phyloP scores from a whole-genome alignment of 352 stramenopile genomes.

The Globisporangium emineosum region DNA sequence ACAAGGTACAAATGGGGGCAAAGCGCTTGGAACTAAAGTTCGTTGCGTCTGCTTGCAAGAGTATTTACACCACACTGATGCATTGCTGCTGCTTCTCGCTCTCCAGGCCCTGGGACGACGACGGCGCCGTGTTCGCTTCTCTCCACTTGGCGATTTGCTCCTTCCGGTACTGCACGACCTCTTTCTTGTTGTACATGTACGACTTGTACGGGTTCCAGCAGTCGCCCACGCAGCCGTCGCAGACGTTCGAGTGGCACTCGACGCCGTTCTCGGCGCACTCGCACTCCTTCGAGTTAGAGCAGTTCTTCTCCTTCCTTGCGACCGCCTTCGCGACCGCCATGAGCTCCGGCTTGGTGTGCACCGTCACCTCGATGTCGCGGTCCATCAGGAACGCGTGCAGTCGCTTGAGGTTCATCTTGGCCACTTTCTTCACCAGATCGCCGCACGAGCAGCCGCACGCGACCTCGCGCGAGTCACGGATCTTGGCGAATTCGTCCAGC shows the following conservation, averaged over 20 bases:
- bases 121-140: constrained; percentile 10
- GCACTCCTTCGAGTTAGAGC: constrained; percentile 54
- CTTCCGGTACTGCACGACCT: constrained; percentile 72
- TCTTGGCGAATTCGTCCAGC: constrained; percentile 78
- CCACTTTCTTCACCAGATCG: constrained; percentile 78
- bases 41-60: neutral
- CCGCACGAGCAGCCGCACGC: constrained; percentile 78
- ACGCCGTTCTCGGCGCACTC: constrained; percentile 77
- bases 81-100: constrained; percentile 14
- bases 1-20: neutral
- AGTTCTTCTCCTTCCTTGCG: constrained; percentile 71
- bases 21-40: neutral
- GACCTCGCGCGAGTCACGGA: constrained; percentile 75
- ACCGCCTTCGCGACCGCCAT: constrained; percentile 63
- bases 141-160: constrained; percentile 63
- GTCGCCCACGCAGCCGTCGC: constrained; percentile 63
- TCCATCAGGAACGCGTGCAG: constrained; percentile 64
- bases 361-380: constrained; percentile 41
- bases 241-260: constrained; percentile 71
- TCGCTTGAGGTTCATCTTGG: constrained; percentile 85
- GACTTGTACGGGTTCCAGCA: constrained; percentile 71
- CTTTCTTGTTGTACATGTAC: constrained; percentile 73
- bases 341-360: constrained; percentile 61
- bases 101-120: neutral
- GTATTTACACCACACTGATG: constrained; percentile 34